Conservation (phyloP, 148 eudicot species). For the Diospyros kaki region DNA sequence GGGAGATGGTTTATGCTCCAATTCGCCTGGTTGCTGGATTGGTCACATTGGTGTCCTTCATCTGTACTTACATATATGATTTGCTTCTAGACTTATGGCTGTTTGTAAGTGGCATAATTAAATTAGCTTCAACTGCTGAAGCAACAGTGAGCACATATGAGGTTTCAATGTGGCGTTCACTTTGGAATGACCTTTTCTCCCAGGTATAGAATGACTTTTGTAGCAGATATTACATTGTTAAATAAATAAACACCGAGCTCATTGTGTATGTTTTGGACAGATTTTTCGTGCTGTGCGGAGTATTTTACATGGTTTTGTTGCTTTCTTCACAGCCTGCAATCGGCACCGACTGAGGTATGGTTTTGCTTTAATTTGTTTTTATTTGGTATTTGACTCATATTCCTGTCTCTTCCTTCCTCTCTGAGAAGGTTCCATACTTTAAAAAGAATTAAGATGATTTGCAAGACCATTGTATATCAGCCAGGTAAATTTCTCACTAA, state of each 20-base stretch:
- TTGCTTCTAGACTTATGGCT: slow-evolving; percentile 49
- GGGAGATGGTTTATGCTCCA: slow-evolving; percentile 77
- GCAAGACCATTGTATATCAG: not conserved
- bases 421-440: not conserved
- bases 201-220: slow-evolving; percentile 35
- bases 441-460: not conserved
- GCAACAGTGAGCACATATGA: slow-evolving; percentile 61
- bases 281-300: slow-evolving; percentile 82
- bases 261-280: slow-evolving; percentile 24
- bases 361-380: not conserved
- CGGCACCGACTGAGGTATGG: slow-evolving; percentile 91
- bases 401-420: not conserved
- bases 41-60: slow-evolving; percentile 35
- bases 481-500: not conserved
- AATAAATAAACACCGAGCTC: not conserved
- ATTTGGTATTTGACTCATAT: not conserved
- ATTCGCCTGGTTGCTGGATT: slow-evolving; percentile 58
- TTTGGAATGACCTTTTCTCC: slow-evolving; percentile 90
- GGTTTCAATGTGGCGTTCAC: slow-evolving; percentile 81
- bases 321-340: slow-evolving; percentile 85
- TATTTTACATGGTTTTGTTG: slow-evolving; percentile 84
- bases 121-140: slow-evolving; percentile 61
- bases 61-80: slow-evolving; percentile 35
- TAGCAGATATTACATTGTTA: not conserved
- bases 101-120: slow-evolving; percentile 43